Conservation (phyloP, 805 yeast genomes). For the Blastobotrys peoriensis region DNA sequence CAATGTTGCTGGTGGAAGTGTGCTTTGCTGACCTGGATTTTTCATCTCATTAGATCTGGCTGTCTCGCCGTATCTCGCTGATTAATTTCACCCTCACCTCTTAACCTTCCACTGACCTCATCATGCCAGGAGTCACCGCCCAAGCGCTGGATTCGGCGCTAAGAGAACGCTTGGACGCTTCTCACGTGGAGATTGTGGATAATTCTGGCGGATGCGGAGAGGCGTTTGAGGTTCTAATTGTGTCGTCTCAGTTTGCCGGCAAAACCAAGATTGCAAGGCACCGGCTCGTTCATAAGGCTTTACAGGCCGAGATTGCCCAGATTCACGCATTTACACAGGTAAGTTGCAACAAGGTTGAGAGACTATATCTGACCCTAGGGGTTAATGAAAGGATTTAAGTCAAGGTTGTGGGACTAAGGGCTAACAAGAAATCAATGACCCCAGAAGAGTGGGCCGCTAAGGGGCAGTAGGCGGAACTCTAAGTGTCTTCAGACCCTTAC, state of each 20-base stretch:
- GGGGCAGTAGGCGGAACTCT: too few relatives aligned
- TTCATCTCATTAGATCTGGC: too few relatives aligned
- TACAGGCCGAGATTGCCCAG: constrained; percentile 75
- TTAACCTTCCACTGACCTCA: too few relatives aligned
- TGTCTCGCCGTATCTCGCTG: too few relatives aligned
- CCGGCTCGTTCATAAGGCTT: constrained; percentile 70
- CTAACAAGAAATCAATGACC: neutral
- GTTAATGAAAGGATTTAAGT: too few relatives aligned
- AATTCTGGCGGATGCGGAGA: constrained; percentile 93
- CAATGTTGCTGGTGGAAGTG: too few relatives aligned
- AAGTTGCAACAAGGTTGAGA: constrained; percentile 29
- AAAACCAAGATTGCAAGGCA: constrained; percentile 84
- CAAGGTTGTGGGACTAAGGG: too few relatives aligned
- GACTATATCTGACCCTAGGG: neutral
- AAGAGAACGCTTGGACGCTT: constrained; percentile 51
- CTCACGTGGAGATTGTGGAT: constrained; percentile 66
- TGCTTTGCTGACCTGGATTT: too few relatives aligned
- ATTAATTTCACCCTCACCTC: too few relatives aligned
- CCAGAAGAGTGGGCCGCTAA: neutral
- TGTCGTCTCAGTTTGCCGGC: constrained; percentile 63
- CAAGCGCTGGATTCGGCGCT: constrained; percentile 44
- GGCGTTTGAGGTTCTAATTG: constrained; percentile 90
- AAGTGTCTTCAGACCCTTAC: too few relatives aligned
- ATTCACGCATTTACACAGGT: constrained; percentile 97
- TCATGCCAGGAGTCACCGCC: constrained; percentile 23